Evolutionary conservation across 768 basidiomycete genomes (phyloP).

Genomic region (Lepiota venenata): DNA sequence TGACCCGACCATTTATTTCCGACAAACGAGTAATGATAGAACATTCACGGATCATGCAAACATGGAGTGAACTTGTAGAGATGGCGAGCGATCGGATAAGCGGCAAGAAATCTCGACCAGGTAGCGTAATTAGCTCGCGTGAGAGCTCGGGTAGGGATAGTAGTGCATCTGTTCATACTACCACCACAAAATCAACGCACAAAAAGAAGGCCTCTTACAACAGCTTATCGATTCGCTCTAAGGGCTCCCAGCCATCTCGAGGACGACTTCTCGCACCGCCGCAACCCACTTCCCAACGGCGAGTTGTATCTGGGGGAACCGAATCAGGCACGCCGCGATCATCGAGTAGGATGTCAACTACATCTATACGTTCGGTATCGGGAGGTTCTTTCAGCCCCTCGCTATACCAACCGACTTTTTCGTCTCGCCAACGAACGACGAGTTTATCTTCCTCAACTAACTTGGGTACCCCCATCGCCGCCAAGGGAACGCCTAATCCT

Average conservation of each 20-base stretch:
- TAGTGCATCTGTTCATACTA: constrained; percentile 37
- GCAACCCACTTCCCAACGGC: constrained; percentile 35
- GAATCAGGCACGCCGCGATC: constrained; percentile 41
- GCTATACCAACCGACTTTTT: constrained; percentile 63
- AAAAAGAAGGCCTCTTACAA: constrained; percentile 27
- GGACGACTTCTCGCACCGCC: constrained; percentile 47
- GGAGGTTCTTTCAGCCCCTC: constrained; percentile 50
- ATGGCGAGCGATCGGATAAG: constrained; percentile 71
- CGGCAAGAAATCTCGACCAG: constrained; percentile 61
- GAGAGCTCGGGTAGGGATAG: constrained; percentile 58
- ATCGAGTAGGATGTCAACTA: constrained; percentile 54
- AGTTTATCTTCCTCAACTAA: constrained; percentile 49
- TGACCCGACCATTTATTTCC: constrained; percentile 40
- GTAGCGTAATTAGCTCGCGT: constrained; percentile 60
- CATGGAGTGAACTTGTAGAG: constrained; percentile 77
- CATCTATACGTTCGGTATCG: constrained; percentile 65
- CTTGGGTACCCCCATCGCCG: constrained; percentile 29
- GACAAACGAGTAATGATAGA: constrained; percentile 64
- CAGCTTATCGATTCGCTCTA: constrained; percentile 29
- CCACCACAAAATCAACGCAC: constrained; percentile 13
- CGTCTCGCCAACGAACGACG: constrained; percentile 79
- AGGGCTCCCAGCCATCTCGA: constrained; percentile 23
- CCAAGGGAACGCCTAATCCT: constrained; percentile 18
- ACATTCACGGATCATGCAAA: constrained; percentile 65
- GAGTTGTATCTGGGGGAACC: constrained; percentile 46